These are phyloP conservation scores for Ustilago esculenta DNA, from an alignment of 1,284 basidiomycete genomes.

Conservation along the genomic window DNA sequence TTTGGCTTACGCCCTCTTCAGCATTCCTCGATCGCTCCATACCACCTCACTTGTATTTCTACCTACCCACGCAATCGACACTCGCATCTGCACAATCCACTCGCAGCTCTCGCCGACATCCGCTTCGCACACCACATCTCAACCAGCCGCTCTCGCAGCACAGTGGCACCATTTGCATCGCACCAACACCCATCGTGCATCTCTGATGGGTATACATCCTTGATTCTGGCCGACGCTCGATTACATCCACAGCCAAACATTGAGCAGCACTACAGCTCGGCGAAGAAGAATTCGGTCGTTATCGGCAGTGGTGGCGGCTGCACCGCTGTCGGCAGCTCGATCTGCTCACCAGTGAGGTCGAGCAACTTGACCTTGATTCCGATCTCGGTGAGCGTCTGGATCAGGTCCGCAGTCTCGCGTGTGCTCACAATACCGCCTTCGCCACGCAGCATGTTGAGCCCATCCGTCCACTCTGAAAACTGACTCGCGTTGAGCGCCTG, in stretches of 20 bases:
- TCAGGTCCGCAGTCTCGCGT: conserved; percentile 59
- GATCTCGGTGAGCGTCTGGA: conserved; percentile 79
- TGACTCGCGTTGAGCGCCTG: conserved; percentile 84
- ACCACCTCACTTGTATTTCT: conserved; percentile 32
- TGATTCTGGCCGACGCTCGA: too few species aligned
- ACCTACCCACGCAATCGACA: conserved; percentile 2
- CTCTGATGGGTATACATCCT: neutral
- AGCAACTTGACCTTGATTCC: conserved; percentile 90
- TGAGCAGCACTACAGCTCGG: conserved; percentile 57
- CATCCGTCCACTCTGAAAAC: conserved; percentile 96
- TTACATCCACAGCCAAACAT: neutral
- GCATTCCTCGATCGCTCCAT: neutral
- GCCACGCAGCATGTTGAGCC: conserved; percentile 77
- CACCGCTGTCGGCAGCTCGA: conserved; percentile 49
- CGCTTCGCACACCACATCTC: too few species aligned
- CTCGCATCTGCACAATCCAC: too few species aligned
- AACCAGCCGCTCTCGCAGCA: neutral
- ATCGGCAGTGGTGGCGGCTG: conserved; percentile 49
- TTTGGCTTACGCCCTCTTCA: neutral
- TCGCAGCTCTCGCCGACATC: too few species aligned
- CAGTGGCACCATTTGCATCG: too few species aligned
- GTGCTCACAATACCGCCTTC: conserved; percentile 59
- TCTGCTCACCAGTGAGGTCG: conserved; percentile 67
- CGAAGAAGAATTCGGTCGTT: conserved; percentile 63
- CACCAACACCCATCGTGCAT: too few species aligned